phyloP scores from a whole-genome alignment of 2,329 filamentous ascomycete genomes.

The Periglandula ipomoeae region DNA sequence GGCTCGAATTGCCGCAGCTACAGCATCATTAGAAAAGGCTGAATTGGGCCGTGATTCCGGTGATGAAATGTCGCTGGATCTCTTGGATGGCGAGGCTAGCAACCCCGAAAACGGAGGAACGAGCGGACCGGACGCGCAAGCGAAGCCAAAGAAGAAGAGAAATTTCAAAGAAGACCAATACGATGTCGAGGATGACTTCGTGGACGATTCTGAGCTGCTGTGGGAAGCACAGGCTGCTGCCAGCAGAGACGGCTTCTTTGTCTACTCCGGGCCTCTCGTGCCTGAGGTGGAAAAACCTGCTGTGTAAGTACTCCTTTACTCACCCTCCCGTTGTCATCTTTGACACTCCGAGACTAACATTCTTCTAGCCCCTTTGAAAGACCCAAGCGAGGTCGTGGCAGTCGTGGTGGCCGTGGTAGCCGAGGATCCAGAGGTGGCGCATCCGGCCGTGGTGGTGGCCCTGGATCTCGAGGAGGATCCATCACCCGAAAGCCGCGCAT shows the following conservation, averaged over 20 bases:
- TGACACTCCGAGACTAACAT: background rate
- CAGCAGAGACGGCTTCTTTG: slow-evolving; percentile 93
- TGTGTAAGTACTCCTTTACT: slow-evolving; percentile 21
- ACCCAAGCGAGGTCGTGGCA: slow-evolving; percentile 57
- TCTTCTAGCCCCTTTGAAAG: slow-evolving; percentile 62
- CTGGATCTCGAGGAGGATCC: slow-evolving; percentile 66
- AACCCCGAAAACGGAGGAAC: slow-evolving; percentile 73
- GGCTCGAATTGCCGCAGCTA: slow-evolving; percentile 77
- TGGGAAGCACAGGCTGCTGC: slow-evolving; percentile 96
- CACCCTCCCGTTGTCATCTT: background rate
- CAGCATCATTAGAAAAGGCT: slow-evolving; percentile 72
- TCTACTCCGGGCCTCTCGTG: slow-evolving; percentile 87
- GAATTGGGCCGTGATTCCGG: slow-evolving; percentile 59
- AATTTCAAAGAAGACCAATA: slow-evolving; percentile 76
- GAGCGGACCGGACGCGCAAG: slow-evolving; percentile 51
- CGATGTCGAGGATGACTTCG: slow-evolving; percentile 73
- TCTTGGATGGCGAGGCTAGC: slow-evolving; percentile 66
- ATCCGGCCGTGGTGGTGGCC: slow-evolving; percentile 40
- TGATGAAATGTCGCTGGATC: slow-evolving; percentile 78
- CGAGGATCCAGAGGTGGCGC: slow-evolving; percentile 50
- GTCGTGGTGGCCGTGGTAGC: slow-evolving; percentile 42
- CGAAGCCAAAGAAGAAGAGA: slow-evolving; percentile 68
- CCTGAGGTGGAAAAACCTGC: slow-evolving; percentile 72
- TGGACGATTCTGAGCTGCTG: slow-evolving; percentile 87
- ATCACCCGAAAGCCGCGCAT: slow-evolving; percentile 74